A percentile compares a stretch with the other conserved stretches of the same genome.
Conservation (phyloP, 192 early-diverging fungal genomes). For the Rhizophagus clarus region DNA sequence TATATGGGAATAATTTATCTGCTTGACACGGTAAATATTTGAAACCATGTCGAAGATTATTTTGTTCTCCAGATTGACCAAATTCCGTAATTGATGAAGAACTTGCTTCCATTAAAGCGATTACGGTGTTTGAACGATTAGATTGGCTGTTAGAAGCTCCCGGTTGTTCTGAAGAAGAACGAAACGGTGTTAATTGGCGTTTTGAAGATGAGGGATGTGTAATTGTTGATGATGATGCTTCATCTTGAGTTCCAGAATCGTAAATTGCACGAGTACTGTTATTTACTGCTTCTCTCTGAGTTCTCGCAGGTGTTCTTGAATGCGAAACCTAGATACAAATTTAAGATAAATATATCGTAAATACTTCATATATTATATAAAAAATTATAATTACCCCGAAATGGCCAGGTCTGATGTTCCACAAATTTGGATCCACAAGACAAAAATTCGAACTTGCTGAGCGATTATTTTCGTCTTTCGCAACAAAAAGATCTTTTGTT, state of each 20-base stretch:
- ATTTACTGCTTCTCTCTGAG: background rate
- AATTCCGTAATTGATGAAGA: slow-evolving; percentile 39
- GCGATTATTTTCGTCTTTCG: slow-evolving; percentile 55
- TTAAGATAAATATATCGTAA: background rate
- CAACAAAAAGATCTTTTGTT: slow-evolving; percentile 61
- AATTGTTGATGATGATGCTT: background rate
- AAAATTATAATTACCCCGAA: slow-evolving; percentile 38
- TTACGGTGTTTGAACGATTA: slow-evolving; percentile 36
- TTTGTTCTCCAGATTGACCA: slow-evolving; percentile 50
- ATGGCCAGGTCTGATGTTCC: slow-evolving; percentile 57
- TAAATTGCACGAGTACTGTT: background rate
- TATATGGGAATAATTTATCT: slow-evolving; percentile 47
- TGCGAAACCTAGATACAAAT: background rate
- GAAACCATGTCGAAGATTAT: slow-evolving; percentile 61
- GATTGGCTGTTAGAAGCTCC: slow-evolving; percentile 31
- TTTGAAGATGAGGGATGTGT: slow-evolving; percentile 10
- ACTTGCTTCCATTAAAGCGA: slow-evolving; percentile 32
- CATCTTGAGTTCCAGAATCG: background rate
- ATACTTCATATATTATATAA: background rate
- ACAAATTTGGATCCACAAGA: slow-evolving; percentile 57
- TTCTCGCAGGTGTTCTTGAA: background rate
- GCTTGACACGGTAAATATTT: slow-evolving; percentile 61
- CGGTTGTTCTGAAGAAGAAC: slow-evolving; percentile 20
- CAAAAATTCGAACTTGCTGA: slow-evolving; percentile 65
- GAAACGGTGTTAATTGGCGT: slow-evolving; percentile 1